Base-by-base conservation (phyloP, 306 rosid species). In the Quercus parvula region DNA sequence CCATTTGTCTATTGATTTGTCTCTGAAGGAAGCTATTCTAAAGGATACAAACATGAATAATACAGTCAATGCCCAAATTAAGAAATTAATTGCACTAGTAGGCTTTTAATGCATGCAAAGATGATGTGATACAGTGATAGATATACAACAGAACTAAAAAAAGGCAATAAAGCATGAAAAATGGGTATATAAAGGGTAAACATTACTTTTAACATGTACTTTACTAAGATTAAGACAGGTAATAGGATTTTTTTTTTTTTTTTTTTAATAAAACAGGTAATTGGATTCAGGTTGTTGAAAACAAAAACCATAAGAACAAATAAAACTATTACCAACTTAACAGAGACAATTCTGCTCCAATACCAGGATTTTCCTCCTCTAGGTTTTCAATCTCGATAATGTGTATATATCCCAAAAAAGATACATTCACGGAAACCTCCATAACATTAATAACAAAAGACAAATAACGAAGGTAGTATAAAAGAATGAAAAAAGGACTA, bases 1-100 rank as follows among this genome's bases (percentile, higher is more conserved):
- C 98, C 96, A 92, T 84, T 91, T 92, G 84, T 95, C 89, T 77
- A 91, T 84, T 58, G 97, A 90, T 78, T 91, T 94, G 86, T 92
- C 85, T 75, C 97, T 87, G 79, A 92, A 94, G 69, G 94, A 27
- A 79, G 88, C 84, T 25, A 90, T 80, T 61, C 99, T 94, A 84
- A 87, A 90, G 83, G 77, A 83, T 73, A 79, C 74, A 90, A 75
- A 52, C 27, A 74, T 12, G 56, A 81, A 83, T 30, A 75, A 75
- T 56, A 75, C 73, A 75, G 79, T 51, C 31, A 51, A 30, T 3
- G 19, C 2, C 31, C 51, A 51, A 49, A 20, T 52, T 35, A 33
- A 5, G 14, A 68, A 28, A 25, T 41, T 69, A 22, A 14, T 64
- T 9, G 3, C 31, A 52, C 20, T 9, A 27, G 5, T 9, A 57